Conservation (phyloP, 2,329 filamentous ascomycete genomes). For the Fusarium sp. region DNA sequence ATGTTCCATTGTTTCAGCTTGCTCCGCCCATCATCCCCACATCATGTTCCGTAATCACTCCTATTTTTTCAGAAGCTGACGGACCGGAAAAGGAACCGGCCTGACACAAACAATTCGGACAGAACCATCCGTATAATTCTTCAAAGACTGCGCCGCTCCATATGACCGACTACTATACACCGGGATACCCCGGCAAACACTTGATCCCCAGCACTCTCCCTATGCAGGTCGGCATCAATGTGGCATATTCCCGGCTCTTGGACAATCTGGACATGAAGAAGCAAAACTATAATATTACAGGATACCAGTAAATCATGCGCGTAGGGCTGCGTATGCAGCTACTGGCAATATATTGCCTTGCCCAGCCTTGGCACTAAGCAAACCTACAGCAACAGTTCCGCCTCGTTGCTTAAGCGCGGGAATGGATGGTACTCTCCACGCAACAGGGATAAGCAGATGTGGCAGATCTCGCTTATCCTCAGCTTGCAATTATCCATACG, state of each 20-base stretch:
- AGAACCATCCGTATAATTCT: background rate
- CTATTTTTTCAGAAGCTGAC: background rate
- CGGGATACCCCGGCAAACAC: background rate
- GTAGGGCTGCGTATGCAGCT: background rate
- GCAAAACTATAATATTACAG: background rate
- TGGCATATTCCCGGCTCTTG: slow-evolving; percentile 11
- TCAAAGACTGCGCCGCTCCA: background rate
- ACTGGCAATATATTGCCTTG: background rate
- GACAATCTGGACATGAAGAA: slow-evolving; percentile 3
- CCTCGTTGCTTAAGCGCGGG: slow-evolving; percentile 25
- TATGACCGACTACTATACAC: background rate
- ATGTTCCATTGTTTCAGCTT: background rate
- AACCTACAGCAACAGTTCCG: slow-evolving; percentile 13
- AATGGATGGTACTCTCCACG: slow-evolving; percentile 4
- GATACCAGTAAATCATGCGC: background rate
- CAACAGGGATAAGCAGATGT: slow-evolving; percentile 13
- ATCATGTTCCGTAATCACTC: slow-evolving; percentile 6
- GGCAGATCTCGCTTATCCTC: slow-evolving; percentile 14
- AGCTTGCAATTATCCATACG: slow-evolving; percentile 2
- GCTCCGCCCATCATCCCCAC: slow-evolving; percentile 2
- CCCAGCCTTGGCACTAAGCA: background rate
- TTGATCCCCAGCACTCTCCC: background rate
- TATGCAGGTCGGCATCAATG: slow-evolving; percentile 10
- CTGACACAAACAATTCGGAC: background rate
- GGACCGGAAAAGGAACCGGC: background rate